These are phyloP conservation scores for Colletotrichum caudatum DNA, from an alignment of 2,329 filamentous ascomycete species.

Conservation along the genomic window DNA sequence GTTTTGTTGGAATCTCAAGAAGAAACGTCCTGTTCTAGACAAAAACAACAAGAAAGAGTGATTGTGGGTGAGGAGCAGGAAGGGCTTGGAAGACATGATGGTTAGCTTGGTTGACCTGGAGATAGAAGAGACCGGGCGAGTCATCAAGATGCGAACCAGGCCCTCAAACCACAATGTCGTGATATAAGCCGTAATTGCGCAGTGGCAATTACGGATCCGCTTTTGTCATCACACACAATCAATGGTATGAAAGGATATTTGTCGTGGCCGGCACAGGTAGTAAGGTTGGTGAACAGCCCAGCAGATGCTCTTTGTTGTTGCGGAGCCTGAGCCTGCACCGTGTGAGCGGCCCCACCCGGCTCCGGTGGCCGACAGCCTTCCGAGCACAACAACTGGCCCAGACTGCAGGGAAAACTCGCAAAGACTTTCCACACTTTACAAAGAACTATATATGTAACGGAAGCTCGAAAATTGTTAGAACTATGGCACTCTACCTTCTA, in stretches of 20 bases:
- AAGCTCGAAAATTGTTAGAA: no score
- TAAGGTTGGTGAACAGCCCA: no score
- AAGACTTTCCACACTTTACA: no score
- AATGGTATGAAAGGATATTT: background rate
- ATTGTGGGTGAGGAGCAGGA: background rate
- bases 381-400: background rate
- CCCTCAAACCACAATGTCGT: accelerated
- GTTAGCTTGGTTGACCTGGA: background rate
- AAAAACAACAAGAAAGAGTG: background rate
- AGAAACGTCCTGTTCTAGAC: background rate
- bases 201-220: no score
- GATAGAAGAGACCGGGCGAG: no score
- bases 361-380: background rate
- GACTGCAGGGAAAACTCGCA: background rate
- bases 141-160: no score
- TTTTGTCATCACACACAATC: no score
- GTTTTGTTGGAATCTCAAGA: no score
- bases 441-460: no score
- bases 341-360: background rate
- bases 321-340: background rate
- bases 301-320: no score
- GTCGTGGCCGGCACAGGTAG: background rate
- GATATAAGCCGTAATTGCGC: no score
- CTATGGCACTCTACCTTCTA: no score
- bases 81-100: background rate